Base-by-base conservation (phyloP, 352 stramenopile genomes). In the Globisporangium ultimum region DNA sequence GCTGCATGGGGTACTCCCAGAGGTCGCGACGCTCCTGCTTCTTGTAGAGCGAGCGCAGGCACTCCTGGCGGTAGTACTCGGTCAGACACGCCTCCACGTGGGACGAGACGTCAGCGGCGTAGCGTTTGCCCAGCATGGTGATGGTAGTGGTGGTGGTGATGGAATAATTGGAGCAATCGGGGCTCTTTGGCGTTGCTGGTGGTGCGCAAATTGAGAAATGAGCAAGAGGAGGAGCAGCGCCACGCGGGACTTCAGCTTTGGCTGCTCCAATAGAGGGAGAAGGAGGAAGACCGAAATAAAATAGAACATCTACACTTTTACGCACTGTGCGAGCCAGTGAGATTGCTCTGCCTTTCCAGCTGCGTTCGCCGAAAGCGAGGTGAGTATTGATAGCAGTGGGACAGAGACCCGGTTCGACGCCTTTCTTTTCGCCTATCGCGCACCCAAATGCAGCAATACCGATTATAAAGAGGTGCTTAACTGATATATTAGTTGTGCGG, bases 21-120 rank as follows among this genome's bases (percentile, higher is more conserved):
- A 80, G 61, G 47, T 68, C 64, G 49, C 66, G 68, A 15, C 68
- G 66, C 43, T 77, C 61, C 54, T 84, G 74, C 68, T 84, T 85
- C 61, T 74, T 76, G 71, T 92, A 90, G 56, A 92, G 71, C 47
- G 83, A 71, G 53, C 80, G 80, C 48, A 92, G 74, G 51, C 83
- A 92, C 63, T 90, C 83, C 54, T 88, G 80, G 58, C 83, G 80
- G 69, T 92, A 92, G 71, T 85, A 92, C 70, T 92, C 83, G 36
- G 83, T 92, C 53, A 92, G 64, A 67, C 73, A 79, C 45, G 76
- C 76, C 70, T 91, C 82, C 57, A 76, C 63, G 21, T 68, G 61
- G 48, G 62, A 65, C 18, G 58, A 67, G 66, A 87, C 87, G 58
- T 92, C 71, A 41, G 72, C 74, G 46, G 76, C 74, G 72, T 67